phyloP scores from a whole-genome alignment of 192 early-diverging fungal species.

The Gaertneriomyces sp. region DNA sequence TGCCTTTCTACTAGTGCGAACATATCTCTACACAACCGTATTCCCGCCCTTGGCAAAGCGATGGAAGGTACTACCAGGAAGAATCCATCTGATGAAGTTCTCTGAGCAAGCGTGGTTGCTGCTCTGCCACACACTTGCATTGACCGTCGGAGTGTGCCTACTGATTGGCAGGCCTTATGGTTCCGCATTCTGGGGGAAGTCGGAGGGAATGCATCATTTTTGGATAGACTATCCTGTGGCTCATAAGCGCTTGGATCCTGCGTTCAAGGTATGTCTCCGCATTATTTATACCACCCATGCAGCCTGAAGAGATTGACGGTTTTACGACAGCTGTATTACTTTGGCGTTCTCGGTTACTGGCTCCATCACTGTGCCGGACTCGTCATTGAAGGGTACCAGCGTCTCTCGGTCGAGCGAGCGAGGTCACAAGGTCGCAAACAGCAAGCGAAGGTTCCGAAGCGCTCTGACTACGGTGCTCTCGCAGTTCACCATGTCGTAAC shows the following conservation, averaged over 20 bases:
- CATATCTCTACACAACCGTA: conserved; percentile 7
- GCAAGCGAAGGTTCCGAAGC: not conserved
- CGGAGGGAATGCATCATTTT: conserved; percentile 25
- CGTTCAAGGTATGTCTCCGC: conserved; percentile 39
- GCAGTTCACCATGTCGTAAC: conserved; percentile 73
- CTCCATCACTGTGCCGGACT: conserved; percentile 11
- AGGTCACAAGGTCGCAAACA: conserved; percentile 7
- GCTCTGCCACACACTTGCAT: conserved; percentile 40
- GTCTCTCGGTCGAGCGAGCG: conserved; percentile 3
- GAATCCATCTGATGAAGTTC: conserved; percentile 33
- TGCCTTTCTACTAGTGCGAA: conserved; percentile 3
- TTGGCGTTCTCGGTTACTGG: conserved; percentile 22
- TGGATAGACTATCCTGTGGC: conserved; percentile 34
- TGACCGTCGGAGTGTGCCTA: conserved; percentile 34
- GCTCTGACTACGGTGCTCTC: conserved; percentile 15
- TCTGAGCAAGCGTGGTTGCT: conserved; percentile 51
- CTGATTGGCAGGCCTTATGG: conserved; percentile 6
- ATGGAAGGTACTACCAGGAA: conserved; percentile 1
- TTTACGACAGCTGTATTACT: conserved; percentile 12
- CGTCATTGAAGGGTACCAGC: conserved; percentile 8
- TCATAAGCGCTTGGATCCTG: conserved; percentile 4
- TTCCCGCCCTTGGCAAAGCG: conserved; percentile 18
- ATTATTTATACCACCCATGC: not conserved
- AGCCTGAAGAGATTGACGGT: not conserved
- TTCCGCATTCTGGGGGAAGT: conserved; percentile 43